Evolutionary conservation across 2,329 filamentous ascomycete genomes (phyloP).

Genomic region (Aureobasidium subglaciale): DNA sequence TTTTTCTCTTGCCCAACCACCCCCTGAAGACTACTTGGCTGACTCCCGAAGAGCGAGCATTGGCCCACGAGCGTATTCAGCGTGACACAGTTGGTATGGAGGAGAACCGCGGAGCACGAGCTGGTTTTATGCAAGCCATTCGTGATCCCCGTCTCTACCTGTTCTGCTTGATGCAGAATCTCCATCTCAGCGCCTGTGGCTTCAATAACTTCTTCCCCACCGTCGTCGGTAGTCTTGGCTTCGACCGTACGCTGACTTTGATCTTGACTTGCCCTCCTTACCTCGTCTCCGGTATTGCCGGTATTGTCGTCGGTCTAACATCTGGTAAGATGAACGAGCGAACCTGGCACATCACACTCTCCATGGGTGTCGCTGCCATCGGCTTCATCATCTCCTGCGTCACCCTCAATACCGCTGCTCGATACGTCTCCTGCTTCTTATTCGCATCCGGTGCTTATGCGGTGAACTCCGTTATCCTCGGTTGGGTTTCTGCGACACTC

Average conservation of each 20-base stretch:
- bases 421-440: background rate
- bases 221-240: slow-evolving; percentile 56
- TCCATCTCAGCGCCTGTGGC: background rate
- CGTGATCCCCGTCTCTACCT: background rate
- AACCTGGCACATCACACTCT: slow-evolving; percentile 48
- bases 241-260: slow-evolving; percentile 47
- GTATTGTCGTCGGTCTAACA: slow-evolving; percentile 47
- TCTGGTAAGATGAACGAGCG: slow-evolving; percentile 49
- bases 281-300: slow-evolving; percentile 33
- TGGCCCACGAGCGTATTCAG: background rate
- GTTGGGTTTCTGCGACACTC: background rate
- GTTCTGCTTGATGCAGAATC: background rate
- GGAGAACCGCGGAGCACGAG: background rate
- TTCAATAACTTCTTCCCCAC: slow-evolving; percentile 62
- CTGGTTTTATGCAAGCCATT: background rate
- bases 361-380: slow-evolving; percentile 46
- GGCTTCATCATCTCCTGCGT: slow-evolving; percentile 45
- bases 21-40: background rate
- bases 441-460: background rate
- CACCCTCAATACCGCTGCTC: background rate
- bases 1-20: background rate
- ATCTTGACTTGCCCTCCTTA: slow-evolving; percentile 52
- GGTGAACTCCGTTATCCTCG: background rate
- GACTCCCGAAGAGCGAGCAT: background rate
- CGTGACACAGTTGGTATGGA: background rate